Percentiles rank a stretch among this genome's conserved stretches.
phyloP scores from a whole-genome alignment of 2,329 filamentous ascomycete genomes.

The Phyllosticta citrichinensis region DNA sequence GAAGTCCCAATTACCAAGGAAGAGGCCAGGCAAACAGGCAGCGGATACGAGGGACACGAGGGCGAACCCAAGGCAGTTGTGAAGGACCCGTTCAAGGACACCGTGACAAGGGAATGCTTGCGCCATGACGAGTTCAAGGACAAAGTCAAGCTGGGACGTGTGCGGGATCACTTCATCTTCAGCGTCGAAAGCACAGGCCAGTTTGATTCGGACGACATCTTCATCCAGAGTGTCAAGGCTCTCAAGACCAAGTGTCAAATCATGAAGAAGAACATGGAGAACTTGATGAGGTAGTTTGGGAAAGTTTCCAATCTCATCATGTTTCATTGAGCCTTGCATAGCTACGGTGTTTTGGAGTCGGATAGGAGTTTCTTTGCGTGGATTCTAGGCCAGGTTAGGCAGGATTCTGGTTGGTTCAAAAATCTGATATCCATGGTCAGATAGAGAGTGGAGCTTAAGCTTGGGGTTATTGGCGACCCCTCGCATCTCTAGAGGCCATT shows the following conservation, averaged over 20 bases:
- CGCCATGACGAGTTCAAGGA: conserved; percentile 87
- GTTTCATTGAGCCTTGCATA: conserved; percentile 8
- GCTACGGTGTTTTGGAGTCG: conserved; percentile 9
- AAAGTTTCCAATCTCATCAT: neutral
- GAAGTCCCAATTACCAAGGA: conserved; percentile 60
- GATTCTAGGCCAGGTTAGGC: neutral
- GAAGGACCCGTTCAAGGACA: conserved; percentile 80
- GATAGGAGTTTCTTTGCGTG: neutral
- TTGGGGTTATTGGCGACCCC: neutral
- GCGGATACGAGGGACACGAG: conserved; percentile 61
- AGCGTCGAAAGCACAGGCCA: conserved; percentile 90
- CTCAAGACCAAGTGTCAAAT: conserved; percentile 75
- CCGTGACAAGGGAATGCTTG: conserved; percentile 85
- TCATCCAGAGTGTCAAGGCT: conserved; percentile 77
- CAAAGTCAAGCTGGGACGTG: conserved; percentile 86
- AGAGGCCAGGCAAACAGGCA: conserved; percentile 51
- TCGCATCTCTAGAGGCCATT: neutral
- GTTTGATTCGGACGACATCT: conserved; percentile 87
- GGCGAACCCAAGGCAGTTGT: conserved; percentile 86
- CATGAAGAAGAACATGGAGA: conserved; percentile 58
- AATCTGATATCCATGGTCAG: conserved; percentile 1
- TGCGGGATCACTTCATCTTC: conserved; percentile 96
- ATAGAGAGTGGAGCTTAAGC: neutral
- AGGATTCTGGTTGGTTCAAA: neutral
- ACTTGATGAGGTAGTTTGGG: conserved; percentile 17